Conservation (phyloP, 2,329 filamentous ascomycete genomes). For the Aspergillus fumigatiaffinis region DNA sequence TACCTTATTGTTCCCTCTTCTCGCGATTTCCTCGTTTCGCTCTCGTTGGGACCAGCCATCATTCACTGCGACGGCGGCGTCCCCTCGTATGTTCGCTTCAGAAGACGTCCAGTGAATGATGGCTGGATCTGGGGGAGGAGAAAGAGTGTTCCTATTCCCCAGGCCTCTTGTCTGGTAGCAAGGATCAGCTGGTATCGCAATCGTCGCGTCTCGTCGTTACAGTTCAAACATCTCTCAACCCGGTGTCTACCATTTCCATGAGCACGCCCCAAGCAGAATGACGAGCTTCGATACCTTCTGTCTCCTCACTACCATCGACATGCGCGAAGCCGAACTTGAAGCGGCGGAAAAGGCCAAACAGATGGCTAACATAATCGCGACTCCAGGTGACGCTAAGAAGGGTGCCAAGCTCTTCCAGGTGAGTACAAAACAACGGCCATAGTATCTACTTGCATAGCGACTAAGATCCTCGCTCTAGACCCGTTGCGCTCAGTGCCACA, state of each 20-base stretch:
- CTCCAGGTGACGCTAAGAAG: conserved; percentile 84
- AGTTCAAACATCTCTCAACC: not conserved
- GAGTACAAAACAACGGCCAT: conserved; percentile 14
- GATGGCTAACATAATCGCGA: conserved; percentile 23
- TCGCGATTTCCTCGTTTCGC: conserved; percentile 2
- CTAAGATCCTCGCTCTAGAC: conserved; percentile 50
- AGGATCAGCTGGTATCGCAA: not conserved
- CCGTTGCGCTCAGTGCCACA: conserved; percentile 98
- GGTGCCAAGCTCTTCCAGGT: conserved; percentile 97
- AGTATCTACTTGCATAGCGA: not conserved
- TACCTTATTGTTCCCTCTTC: not conserved
- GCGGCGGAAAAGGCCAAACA: conserved; percentile 15
- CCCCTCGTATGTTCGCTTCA: not conserved
- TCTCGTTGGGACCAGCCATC: not conserved
- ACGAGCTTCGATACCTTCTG: conserved; percentile 24
- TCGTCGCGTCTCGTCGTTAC: not conserved
- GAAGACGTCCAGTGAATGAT: not conserved
- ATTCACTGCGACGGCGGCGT: conserved; percentile 2
- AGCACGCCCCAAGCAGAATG: conserved; percentile 12
- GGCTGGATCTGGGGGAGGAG: not conserved
- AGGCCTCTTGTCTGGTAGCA: not conserved
- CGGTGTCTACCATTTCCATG: conserved; percentile 11
- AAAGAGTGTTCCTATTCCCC: not conserved
- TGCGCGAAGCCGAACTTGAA: conserved; percentile 22
- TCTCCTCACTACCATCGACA: conserved; percentile 18